Evolutionary conservation across 139 green algal genomes (phyloP).

Genomic region (Bryopsis sp.): DNA sequence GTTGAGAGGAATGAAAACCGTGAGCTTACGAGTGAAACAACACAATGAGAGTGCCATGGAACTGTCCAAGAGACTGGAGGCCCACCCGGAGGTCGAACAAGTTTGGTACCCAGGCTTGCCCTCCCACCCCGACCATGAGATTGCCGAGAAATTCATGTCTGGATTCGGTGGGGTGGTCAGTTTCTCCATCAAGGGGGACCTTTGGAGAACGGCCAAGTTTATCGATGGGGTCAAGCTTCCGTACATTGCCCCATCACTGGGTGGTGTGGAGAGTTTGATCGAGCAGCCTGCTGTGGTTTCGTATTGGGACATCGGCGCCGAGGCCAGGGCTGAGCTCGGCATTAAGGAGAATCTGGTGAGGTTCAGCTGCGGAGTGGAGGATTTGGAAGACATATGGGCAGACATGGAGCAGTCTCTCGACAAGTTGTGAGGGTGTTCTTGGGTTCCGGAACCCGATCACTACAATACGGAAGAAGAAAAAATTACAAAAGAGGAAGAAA

Average conservation of each 20-base stretch:
- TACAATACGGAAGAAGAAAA: too few relatives aligned
- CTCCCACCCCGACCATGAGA: slow-evolving; percentile 87
- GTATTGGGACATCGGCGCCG: slow-evolving; percentile 68
- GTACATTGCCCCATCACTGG: slow-evolving; percentile 96
- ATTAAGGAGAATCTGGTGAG: slow-evolving; percentile 98
- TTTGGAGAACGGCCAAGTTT: slow-evolving; percentile 82
- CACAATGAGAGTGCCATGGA: slow-evolving; percentile 57
- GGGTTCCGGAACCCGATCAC: too few relatives aligned
- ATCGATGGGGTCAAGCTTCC: slow-evolving; percentile 86
- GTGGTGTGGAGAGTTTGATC: slow-evolving; percentile 95
- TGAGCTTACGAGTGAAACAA: slow-evolving; percentile 79
- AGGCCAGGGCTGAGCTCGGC: slow-evolving; percentile 79
- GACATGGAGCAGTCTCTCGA: slow-evolving; percentile 90
- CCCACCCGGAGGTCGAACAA: slow-evolving; percentile 72
- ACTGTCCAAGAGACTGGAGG: slow-evolving; percentile 64
- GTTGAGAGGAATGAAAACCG: slow-evolving; percentile 94
- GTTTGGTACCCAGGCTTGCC: slow-evolving; percentile 78
- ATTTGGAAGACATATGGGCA: slow-evolving; percentile 85
- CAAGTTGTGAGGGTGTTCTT: slow-evolving; percentile 54
- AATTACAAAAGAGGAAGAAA: too few relatives aligned
- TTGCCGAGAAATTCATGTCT: slow-evolving; percentile 85
- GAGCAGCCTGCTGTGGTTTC: slow-evolving; percentile 96
- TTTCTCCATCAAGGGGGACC: slow-evolving; percentile 86
- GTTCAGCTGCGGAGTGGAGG: slow-evolving; percentile 88
- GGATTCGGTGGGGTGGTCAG: slow-evolving; percentile 92